These are phyloP conservation scores for Graphilbum ipis-grandicollis DNA, from an alignment of 2,329 filamentous ascomycete species.

Conservation along the genomic window DNA sequence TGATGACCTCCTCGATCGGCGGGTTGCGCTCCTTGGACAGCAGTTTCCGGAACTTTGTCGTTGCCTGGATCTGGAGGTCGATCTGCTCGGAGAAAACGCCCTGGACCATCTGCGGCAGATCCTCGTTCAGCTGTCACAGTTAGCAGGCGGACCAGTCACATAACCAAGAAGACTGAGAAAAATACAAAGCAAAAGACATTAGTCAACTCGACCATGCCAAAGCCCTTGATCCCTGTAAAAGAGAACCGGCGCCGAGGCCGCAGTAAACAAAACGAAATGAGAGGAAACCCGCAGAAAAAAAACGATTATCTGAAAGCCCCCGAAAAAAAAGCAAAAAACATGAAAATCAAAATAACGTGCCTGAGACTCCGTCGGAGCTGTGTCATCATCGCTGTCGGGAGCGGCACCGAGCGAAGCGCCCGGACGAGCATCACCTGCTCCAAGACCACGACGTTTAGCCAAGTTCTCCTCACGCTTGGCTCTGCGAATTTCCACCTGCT, in stretches of 20 bases:
- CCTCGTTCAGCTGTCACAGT: constrained; percentile 85
- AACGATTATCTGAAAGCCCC: no score
- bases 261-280: no score
- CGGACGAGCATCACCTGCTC: constrained; percentile 60
- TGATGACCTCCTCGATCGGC: constrained; percentile 97
- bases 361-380: constrained; percentile 86
- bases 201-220: no score
- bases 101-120: constrained; percentile 93
- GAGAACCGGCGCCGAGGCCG: no score
- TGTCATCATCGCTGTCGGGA: constrained; percentile 95
- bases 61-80: constrained; percentile 90
- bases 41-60: constrained; percentile 96
- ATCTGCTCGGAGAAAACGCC: constrained; percentile 99
- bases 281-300: no score
- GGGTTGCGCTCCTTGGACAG: constrained; percentile 98
- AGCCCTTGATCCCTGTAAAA: no score
- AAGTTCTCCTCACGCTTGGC: constrained; percentile 98
- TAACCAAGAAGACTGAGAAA: no score
- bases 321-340: not conserved
- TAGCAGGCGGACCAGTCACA: no score
- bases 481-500: constrained; percentile 98
- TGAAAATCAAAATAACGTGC: constrained; percentile 31
- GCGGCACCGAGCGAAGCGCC: constrained; percentile 74
- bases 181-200: no score
- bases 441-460: constrained; percentile 92